These are phyloP conservation scores for Quercus tomentella DNA, from an alignment of 331 rosid genomes.

Conservation along the genomic window DNA sequence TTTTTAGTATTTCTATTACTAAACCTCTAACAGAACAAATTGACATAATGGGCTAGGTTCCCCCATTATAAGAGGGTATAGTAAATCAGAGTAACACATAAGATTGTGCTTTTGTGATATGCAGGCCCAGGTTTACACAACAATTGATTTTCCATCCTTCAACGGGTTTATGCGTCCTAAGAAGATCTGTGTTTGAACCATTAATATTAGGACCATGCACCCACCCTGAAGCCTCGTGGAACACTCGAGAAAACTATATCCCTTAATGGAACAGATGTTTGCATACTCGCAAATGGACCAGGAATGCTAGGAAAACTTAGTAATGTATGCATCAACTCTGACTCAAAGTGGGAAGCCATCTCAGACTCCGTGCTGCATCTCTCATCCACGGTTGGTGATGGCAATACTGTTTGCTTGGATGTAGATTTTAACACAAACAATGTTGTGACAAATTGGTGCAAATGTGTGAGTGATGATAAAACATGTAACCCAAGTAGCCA, in stretches of 20 bases:
- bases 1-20: too few species aligned
- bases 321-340: constrained; percentile 35
- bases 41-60: too few species aligned
- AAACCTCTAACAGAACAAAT: too few species aligned
- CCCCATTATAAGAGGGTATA: too few species aligned
- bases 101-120: background rate
- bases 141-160: constrained; percentile 68
- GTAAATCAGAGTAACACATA: too few species aligned
- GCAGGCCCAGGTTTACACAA: constrained; percentile 73
- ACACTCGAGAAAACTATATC: constrained; percentile 50
- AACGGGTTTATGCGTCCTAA: constrained; percentile 56
- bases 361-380: constrained; percentile 78
- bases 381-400: constrained; percentile 34
- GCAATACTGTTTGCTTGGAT: constrained; percentile 61
- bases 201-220: constrained; percentile 58
- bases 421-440: constrained; percentile 57
- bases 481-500: constrained; percentile 73
- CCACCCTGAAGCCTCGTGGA: constrained; percentile 51
- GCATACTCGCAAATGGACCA: constrained; percentile 43
- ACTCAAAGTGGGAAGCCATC: constrained; percentile 60
- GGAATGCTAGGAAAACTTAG: constrained; percentile 50
- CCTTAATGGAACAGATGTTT: constrained; percentile 61
- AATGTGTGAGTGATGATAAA: constrained; percentile 49
- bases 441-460: constrained; percentile 64
- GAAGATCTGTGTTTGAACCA: constrained; percentile 39